A percentile compares a stretch with the other conserved stretches of the same genome.
phyloP scores from a whole-genome alignment of 768 basidiomycete genomes.

The Termitomyces sp. region DNA sequence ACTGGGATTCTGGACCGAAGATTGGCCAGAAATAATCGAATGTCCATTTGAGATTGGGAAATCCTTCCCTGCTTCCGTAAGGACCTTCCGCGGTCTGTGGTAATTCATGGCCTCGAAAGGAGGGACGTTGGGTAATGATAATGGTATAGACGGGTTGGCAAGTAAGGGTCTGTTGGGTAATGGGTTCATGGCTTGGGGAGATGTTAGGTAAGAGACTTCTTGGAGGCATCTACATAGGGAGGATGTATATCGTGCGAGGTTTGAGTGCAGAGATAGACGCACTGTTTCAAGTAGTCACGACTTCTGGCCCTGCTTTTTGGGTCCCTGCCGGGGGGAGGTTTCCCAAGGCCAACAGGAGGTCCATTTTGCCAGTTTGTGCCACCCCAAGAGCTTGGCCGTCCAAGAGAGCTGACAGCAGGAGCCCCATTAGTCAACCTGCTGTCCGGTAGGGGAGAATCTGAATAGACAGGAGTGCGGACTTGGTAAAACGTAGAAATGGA shows the following conservation, averaged over 20 bases:
- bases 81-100: constrained; percentile 75
- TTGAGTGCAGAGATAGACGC: constrained; percentile 24
- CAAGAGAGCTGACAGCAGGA: constrained; percentile 36
- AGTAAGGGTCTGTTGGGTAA: constrained; percentile 81
- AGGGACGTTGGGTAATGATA: constrained; percentile 66
- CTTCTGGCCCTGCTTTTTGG: constrained; percentile 94
- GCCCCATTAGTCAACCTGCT: constrained; percentile 59
- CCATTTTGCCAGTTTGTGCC: constrained; percentile 44
- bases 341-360: constrained; percentile 48
- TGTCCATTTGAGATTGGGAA: constrained; percentile 63
- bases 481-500: constrained; percentile 4
- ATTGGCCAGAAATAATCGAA: constrained; percentile 45
- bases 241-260: constrained; percentile 10
- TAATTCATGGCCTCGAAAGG: constrained; percentile 70
- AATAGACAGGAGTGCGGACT: constrained; percentile 9
- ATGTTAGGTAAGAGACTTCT: constrained; percentile 97
- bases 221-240: constrained; percentile 72
- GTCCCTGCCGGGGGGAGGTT: constrained; percentile 78
- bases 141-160: constrained; percentile 57
- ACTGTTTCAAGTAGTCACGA: constrained; percentile 97
- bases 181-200: constrained; percentile 96
- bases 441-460: constrained; percentile 76
- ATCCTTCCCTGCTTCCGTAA: constrained; percentile 74
- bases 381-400: constrained; percentile 56
- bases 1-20: constrained; percentile 41